phyloP scores from a whole-genome alignment of 768 basidiomycete species.

The Suillus discolor region DNA sequence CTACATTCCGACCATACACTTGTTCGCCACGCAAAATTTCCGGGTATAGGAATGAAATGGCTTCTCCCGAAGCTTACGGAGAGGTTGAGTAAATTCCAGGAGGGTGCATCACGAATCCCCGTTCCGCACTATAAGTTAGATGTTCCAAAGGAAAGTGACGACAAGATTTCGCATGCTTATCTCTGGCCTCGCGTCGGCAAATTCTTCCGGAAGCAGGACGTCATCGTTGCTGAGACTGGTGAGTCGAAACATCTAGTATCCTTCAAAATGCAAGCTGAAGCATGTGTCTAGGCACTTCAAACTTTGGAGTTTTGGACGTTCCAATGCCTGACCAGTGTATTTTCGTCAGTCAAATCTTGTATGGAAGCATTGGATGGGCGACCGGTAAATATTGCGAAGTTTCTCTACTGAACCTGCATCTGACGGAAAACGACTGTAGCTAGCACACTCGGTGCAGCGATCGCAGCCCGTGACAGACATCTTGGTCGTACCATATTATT shows the following conservation, averaged over 20 bases:
- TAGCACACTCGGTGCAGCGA: slow-evolving; percentile 73
- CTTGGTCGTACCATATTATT: slow-evolving; percentile 78
- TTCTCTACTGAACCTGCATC: not conserved
- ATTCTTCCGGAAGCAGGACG: slow-evolving; percentile 73
- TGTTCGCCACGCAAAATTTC: slow-evolving; percentile 64
- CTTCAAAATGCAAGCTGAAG: not conserved
- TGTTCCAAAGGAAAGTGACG: slow-evolving; percentile 51
- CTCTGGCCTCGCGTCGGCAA: slow-evolving; percentile 80
- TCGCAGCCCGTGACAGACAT: slow-evolving; percentile 70
- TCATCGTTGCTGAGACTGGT: slow-evolving; percentile 90
- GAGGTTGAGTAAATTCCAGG: slow-evolving; percentile 46
- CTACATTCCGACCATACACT: slow-evolving; percentile 75
- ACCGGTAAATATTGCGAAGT: slow-evolving; percentile 52
- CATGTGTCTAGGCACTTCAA: slow-evolving; percentile 60
- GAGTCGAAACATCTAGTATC: slow-evolving; percentile 1
- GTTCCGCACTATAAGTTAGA: slow-evolving; percentile 46
- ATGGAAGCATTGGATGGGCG: slow-evolving; percentile 93
- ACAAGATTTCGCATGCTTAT: slow-evolving; percentile 72
- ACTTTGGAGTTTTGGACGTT: slow-evolving; percentile 83
- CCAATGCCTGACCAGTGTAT: slow-evolving; percentile 71
- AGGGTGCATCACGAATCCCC: slow-evolving; percentile 40
- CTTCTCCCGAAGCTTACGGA: slow-evolving; percentile 73
- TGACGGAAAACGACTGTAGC: slow-evolving; percentile 33
- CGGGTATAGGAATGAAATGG: slow-evolving; percentile 73
- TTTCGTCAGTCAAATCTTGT: slow-evolving; percentile 78